Base-by-base conservation (phyloP, 2,329 filamentous ascomycete species). In the Helotiales sp. region DNA sequence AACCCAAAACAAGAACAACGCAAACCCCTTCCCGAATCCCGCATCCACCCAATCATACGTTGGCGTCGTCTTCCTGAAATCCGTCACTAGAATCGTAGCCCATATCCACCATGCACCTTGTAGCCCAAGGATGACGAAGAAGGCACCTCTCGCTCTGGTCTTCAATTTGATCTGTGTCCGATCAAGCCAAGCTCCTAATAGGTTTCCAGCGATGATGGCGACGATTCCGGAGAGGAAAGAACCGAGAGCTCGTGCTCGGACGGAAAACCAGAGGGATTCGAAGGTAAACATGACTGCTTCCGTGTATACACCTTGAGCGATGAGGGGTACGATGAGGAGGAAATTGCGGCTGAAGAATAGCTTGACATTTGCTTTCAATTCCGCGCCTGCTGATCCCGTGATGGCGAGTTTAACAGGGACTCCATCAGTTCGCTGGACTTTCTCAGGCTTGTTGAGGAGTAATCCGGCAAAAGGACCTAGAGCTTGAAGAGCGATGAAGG, bases 251-350 rank as follows among this genome's bases (percentile, higher is more conserved):
- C 89, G 78, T 1, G 87, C 77, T 1, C 88, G 81, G 1, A 91
- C 89, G 1, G 79, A 81, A 66, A 91, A 90, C 85, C 86, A 92
- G 13, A 88, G 62, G 8, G 79, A 77, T 7, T 87, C 74, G 58
- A 87, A 91, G 0, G 88, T 90, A 70, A 87, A 90, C 71, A 87
- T 89, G 0, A 91, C 86, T 0, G 88, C 84, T 69, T 91, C 88
- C 0, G 85, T 75, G 67, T 88, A 91, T 0, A 89, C 87, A 0
- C 85, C 85, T 63, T 90, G 86, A 1, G 85, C 85, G 36, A 91
- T 90, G 62, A 88, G 83, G 0, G 87, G 78, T 2, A 90, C 71
- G 1, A 90, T 77, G 0, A 90, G 74, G 1, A 91, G 72, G 57
- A 89, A 90, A 29, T 81, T 79, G 42, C 78, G 82, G 1, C 76